Percentiles rank a stretch among this genome's conserved stretches.
Conservation (phyloP, 2,329 filamentous ascomycete genomes). For the Pestalotiopsis sp. region DNA sequence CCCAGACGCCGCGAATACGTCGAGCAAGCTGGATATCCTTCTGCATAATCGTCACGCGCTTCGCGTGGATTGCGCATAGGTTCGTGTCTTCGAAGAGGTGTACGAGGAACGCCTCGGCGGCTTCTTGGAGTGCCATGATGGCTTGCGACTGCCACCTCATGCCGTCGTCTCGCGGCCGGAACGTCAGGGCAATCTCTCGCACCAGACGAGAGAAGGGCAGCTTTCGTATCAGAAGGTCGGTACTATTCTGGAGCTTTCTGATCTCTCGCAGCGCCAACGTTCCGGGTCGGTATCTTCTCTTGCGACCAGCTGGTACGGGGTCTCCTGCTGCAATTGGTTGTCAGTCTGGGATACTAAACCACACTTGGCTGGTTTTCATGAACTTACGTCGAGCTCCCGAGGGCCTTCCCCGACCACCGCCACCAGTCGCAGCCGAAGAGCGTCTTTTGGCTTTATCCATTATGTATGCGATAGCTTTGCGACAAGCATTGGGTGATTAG, state of each 20-base stretch:
- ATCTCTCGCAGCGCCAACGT: constrained; percentile 92
- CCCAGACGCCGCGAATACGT: constrained; percentile 78
- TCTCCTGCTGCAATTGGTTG: constrained; percentile 64
- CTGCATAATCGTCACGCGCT: constrained; percentile 95
- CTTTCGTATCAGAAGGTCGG: constrained; percentile 82
- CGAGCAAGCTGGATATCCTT: constrained; percentile 95
- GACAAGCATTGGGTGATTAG: neutral
- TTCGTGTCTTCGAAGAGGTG: constrained; percentile 97
- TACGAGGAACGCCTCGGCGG: constrained; percentile 93
- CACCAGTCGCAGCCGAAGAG: constrained; percentile 4
- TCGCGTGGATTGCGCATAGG: constrained; percentile 94
- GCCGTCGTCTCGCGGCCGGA: constrained; percentile 66
- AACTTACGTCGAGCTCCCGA: constrained; percentile 34
- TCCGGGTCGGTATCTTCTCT: constrained; percentile 73
- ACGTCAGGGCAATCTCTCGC: constrained; percentile 72
- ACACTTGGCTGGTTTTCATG: constrained; percentile 27
- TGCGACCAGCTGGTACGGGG: constrained; percentile 65
- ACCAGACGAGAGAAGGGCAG: constrained; percentile 80
- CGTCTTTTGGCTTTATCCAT: neutral
- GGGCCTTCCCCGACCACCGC: constrained; percentile 1
- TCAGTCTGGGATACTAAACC: constrained; percentile 20
- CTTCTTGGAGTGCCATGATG: constrained; percentile 90
- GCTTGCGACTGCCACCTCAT: constrained; percentile 97
- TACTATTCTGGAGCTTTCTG: constrained; percentile 84
- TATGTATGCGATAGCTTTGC: neutral